Percentiles rank a stretch among this genome's conserved stretches.
phyloP scores from a whole-genome alignment of 2,329 filamentous ascomycete species.

The Emergomyces pasteurianus region DNA sequence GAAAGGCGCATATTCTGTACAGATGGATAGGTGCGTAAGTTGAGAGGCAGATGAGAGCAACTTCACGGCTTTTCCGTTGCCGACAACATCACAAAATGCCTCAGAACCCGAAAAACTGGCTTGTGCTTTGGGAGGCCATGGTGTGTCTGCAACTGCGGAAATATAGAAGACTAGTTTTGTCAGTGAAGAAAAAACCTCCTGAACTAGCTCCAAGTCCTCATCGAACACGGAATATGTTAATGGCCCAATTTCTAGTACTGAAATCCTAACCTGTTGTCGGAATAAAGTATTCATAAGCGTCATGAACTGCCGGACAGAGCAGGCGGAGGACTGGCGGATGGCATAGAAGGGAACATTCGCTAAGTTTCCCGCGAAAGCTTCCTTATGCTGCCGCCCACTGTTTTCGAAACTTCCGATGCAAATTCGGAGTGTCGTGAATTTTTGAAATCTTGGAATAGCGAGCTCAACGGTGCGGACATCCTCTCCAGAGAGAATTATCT shows the following conservation, averaged over 20 bases:
- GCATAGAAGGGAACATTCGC: neutral
- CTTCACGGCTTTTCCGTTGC: neutral
- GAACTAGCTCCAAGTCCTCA: neutral
- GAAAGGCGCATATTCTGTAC: neutral
- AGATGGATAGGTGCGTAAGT: neutral
- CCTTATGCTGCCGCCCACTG: neutral
- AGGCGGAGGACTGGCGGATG: neutral
- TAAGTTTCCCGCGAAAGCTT: neutral
- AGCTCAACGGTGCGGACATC: neutral
- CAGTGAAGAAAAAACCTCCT: neutral
- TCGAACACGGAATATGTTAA: conserved; percentile 1
- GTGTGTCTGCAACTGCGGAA: neutral
- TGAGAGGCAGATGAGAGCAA: neutral
- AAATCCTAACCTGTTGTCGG: neutral
- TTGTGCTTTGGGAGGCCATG: neutral
- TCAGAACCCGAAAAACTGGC: neutral
- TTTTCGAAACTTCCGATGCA: neutral
- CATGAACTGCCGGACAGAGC: neutral
- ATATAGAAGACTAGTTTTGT: neutral
- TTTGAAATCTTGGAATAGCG: neutral
- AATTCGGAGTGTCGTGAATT: neutral
- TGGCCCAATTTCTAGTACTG: neutral
- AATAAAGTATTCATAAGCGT: neutral
- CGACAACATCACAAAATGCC: neutral
- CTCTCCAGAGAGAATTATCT: neutral